A percentile compares a stretch with the other conserved stretches of the same genome.
Conservation (phyloP, 768 basidiomycete genomes). For the Rhodotorula taiwanensis region DNA sequence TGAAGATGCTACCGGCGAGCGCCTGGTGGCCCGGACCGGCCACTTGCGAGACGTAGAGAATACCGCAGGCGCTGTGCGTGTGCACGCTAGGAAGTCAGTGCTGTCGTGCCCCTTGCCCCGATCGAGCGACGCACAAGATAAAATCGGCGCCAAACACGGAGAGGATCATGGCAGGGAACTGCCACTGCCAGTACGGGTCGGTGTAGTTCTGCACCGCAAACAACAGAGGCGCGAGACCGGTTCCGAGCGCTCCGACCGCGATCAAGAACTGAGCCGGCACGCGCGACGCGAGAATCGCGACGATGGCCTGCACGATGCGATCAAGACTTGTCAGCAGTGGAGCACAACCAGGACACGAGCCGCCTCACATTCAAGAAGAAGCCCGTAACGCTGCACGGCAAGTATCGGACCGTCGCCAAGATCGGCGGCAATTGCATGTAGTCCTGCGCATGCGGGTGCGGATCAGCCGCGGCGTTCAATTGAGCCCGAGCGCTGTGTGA, state of each 20-base stretch:
- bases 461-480: neutral
- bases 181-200: conserved; percentile 21
- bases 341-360: neutral
- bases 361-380: conserved; percentile 12
- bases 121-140: neutral
- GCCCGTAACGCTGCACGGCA: conserved; percentile 16
- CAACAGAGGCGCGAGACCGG: conserved; percentile 33
- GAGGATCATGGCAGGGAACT: conserved; percentile 30
- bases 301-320: conserved; percentile 42
- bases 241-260: conserved; percentile 41
- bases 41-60: conserved; percentile 19
- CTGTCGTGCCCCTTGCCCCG: no score
- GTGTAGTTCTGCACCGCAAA: conserved; percentile 22
- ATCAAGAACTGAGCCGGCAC: conserved; percentile 43
- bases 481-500: no score
- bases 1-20: conserved; percentile 16
- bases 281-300: conserved; percentile 40
- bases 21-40: conserved; percentile 20
- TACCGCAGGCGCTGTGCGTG: neutral
- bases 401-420: conserved; percentile 23
- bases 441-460: neutral
- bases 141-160: conserved; percentile 22
- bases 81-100: no score
- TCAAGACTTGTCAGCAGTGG: no score
- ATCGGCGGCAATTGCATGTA: conserved; percentile 12